Percentiles rank a stretch among this genome's conserved stretches.
phyloP scores from a whole-genome alignment of 805 yeast species.

The Cyberlindnera bimundalis region DNA sequence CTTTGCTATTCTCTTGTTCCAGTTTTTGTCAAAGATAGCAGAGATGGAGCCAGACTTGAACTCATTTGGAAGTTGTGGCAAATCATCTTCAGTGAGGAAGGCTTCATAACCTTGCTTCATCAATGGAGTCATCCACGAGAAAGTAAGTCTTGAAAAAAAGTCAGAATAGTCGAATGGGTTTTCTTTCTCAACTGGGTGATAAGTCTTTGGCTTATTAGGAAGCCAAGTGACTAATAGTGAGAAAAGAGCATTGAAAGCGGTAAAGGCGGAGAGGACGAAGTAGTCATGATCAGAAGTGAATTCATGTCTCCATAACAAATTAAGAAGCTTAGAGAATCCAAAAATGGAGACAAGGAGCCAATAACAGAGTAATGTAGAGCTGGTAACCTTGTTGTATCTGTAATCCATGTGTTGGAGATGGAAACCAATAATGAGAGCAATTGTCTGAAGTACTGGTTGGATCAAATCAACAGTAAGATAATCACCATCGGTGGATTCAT shows the following conservation, averaged over 20 bases:
- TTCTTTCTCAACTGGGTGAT: conserved; percentile 35
- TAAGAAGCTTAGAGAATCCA: conserved; percentile 42
- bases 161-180: conserved; percentile 46
- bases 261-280: conserved; percentile 33
- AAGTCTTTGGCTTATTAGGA: conserved; percentile 37
- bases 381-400: conserved; percentile 60
- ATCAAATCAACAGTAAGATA: conserved; percentile 28
- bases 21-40: conserved; percentile 48
- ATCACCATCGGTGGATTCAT: conserved; percentile 13
- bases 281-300: conserved; percentile 18
- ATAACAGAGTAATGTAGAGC: conserved; percentile 64
- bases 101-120: conserved; percentile 76
- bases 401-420: conserved; percentile 69
- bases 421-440: conserved; percentile 49
- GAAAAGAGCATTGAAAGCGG: conserved; percentile 30
- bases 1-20: conserved; percentile 61
- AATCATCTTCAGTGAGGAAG: conserved; percentile 54
- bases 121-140: conserved; percentile 88
- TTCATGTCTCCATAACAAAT: conserved; percentile 34
- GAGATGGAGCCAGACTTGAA: conserved; percentile 57
- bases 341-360: conserved; percentile 63
- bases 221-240: conserved; percentile 35
- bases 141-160: conserved; percentile 72
- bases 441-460: conserved; percentile 36
- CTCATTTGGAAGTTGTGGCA: conserved; percentile 74